Evolutionary conservation across 2,329 filamentous ascomycete genomes (phyloP), one percentile per base, ranked within the genome.

Genomic region (Pseudogymnoascus sp.): DNA sequence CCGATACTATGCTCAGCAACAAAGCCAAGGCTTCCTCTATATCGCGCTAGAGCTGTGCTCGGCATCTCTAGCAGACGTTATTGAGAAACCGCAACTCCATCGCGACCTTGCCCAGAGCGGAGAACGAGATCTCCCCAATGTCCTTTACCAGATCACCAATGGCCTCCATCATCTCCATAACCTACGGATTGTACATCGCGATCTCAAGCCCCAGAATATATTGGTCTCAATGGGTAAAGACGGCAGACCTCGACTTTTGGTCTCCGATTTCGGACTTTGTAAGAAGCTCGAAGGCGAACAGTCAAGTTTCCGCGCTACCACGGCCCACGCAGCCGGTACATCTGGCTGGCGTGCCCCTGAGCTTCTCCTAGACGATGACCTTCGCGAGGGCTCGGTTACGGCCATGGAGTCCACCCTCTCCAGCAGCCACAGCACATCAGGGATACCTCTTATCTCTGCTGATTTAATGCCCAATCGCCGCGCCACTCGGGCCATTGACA

Each of bases 121-220:
- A 64, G 87, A 88, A 66, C 78, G 83, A 65, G 90, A 97, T 69
- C 78, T 95, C 58, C 89, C 89, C 0, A 85, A 86, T 65, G 86
- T 95, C 2, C 77, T 99, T 37, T 88, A 91, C 62, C 94, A 99
- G 72, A 92, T 99, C 63, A 90, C 92, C 2, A 88, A 89, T 61
- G 94, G 94, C 36, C 83, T 99, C 30, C 86, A 87, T 62, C 92
- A 97, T 73, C 79, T 99, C 8, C 94, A 99, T 74, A 88, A 86
- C 16, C 81, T 97, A 43, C 89, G 94, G 63, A 97, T 99, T 70
- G 95, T 99, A 2, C 94, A 99, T 73, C 89, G 94, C 60, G 94
- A 99, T 71, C 83, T 99, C 69, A 99, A 99, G 73, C 94, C 94
- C 0, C 94, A 99, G 70, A 99, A 99, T 68, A 97, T 99, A 58